Base-by-base conservation (phyloP, 2,329 filamentous ascomycete species). In the Colletotrichum viniferum region DNA sequence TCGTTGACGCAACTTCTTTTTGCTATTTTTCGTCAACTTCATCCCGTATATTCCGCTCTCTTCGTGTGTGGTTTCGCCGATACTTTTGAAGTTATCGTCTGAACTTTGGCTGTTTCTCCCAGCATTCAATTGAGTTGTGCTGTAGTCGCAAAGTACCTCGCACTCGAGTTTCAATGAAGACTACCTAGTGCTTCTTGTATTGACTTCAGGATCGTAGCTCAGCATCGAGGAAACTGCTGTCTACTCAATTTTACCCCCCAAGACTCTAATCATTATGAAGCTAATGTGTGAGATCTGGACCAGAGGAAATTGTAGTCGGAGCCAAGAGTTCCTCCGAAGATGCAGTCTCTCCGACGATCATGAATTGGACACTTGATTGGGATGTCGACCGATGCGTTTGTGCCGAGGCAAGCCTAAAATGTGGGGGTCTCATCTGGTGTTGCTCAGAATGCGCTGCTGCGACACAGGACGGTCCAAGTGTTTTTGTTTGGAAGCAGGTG, bases 391-490 rank as follows among this genome's bases (percentile, higher is more conserved):
- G 58, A 75, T 38, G 62, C 28, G 16, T 62, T 30, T 38, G 62
- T 30, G 38, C 69, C 62, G 69, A 75, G 56, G 63, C 63, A 73
- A 73, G 63, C 58, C 73, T 73, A 73, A 75, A 75, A 24, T 73
- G 56, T 69, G 73, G 73, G 52, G 21, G 28, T 9, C 9, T n/a
- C 34, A 10, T 32, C 13, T 69, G n/a, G 66, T 65, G 16, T 60
- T 34, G 18, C 28, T 36, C 34, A 58, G 61, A 71, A 36, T n/a
- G 48, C 9, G 68, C 72, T 28, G 60, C 60, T 67, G 68, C 16
- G 56, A 72, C 55, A 52, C 24, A 12, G 24, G 55, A 58, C 30
- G 65, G 71, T 34, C 71, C 58, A 71, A 71, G 52, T 71, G 55
- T 64, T 62, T 61, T 32, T 66, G 61, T 36, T 52, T 61, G 52